Percentiles rank a stretch among this genome's conserved stretches.
phyloP scores from a whole-genome alignment of 805 yeast genomes.

The Metschnikowia orientalis region DNA sequence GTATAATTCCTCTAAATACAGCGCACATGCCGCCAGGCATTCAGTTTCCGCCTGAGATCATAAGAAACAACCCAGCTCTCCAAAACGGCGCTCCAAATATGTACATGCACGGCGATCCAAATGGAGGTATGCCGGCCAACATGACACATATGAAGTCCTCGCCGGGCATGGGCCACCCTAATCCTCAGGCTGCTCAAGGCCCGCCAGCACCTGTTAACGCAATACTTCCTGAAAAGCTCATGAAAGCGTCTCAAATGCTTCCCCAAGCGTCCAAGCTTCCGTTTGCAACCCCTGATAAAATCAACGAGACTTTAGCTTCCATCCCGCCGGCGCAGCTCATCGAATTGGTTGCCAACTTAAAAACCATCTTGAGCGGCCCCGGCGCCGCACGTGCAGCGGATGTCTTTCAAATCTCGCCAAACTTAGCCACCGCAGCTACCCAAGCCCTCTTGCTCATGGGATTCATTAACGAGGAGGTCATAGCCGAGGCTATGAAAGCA shows the following conservation, averaged over 20 bases:
- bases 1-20: conserved; percentile 42
- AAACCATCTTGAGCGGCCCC: conserved; percentile 50
- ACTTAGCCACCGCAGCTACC: conserved; percentile 62
- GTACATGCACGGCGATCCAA: conserved; percentile 5
- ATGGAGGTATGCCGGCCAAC: background rate
- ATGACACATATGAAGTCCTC: conserved; percentile 1
- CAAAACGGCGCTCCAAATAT: background rate
- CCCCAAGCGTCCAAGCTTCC: conserved; percentile 46
- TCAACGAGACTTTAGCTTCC: conserved; percentile 56
- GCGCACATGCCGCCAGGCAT: conserved; percentile 53
- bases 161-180: conserved; percentile 3
- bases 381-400: conserved; percentile 49
- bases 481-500: conserved; percentile 49
- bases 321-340: conserved; percentile 70
- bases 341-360: conserved; percentile 63
- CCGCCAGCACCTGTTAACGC: conserved; percentile 2
- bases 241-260: conserved; percentile 52
- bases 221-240: conserved; percentile 20
- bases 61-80: conserved; percentile 3
- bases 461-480: conserved; percentile 62
- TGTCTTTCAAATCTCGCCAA: conserved; percentile 49
- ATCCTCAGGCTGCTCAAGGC: background rate
- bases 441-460: conserved; percentile 79
- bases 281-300: conserved; percentile 51
- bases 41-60: conserved; percentile 50